Evolutionary conservation across 2,329 filamentous ascomycete genomes (phyloP).

Genomic region (Fusarium fujikuroi): DNA sequence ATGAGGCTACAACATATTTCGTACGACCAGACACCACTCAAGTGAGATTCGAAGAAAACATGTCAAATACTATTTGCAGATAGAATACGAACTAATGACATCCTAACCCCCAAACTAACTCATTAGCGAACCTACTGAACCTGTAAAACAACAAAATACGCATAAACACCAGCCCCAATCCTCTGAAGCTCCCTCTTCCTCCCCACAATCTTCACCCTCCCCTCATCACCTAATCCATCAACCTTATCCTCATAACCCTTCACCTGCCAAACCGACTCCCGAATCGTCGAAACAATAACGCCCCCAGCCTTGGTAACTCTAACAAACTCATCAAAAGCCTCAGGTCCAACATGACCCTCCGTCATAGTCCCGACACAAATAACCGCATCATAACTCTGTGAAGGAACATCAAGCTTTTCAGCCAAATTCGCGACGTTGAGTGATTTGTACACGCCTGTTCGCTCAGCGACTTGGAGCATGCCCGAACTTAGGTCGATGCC

Average conservation of each 20-base stretch:
- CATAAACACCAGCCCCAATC: conserved; percentile 18
- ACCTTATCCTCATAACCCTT: conserved; percentile 57
- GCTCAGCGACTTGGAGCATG: conserved; percentile 59
- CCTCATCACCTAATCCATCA: conserved; percentile 34
- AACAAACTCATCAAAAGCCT: conserved; percentile 57
- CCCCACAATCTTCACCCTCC: neutral
- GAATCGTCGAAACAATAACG: conserved; percentile 58
- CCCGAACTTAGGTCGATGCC: conserved; percentile 60
- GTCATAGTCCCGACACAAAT: conserved; percentile 64
- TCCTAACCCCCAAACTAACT: neutral
- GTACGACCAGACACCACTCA: fast-evolving
- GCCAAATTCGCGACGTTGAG: conserved; percentile 57
- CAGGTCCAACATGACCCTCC: conserved; percentile 60
- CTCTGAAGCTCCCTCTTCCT: neutral
- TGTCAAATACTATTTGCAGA: neutral
- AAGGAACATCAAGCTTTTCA: conserved; percentile 48
- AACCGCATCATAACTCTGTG: conserved; percentile 57
- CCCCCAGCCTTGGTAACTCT: conserved; percentile 56
- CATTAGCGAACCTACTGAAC: neutral
- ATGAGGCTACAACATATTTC: neutral
- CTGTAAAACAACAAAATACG: conserved; percentile 19
- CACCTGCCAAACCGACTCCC: conserved; percentile 58
- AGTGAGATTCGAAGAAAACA: neutral
- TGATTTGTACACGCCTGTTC: conserved; percentile 55
- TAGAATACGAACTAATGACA: too few species aligned